Conservation (phyloP, 225 moss, liverwort and hornwort species). For the Pseudisothecium myosuroides region DNA sequence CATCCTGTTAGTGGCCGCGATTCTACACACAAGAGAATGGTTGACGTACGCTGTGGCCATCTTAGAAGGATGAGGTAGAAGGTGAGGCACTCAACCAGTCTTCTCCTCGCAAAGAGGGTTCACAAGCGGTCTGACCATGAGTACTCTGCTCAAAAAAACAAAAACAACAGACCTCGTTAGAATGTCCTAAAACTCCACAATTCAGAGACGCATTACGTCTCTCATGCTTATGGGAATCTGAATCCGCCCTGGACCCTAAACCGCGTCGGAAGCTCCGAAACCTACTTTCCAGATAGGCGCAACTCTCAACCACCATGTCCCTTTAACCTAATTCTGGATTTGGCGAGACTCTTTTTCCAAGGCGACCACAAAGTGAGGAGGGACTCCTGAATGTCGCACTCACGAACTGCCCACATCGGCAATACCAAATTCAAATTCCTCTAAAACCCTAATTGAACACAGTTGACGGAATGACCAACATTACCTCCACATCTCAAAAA, state of each 20-base stretch:
- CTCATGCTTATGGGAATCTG: not conserved
- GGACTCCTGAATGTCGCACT: not conserved
- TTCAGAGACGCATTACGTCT: not conserved
- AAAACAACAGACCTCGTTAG: not conserved
- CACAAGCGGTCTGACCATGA: not conserved
- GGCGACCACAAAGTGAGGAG: not conserved
- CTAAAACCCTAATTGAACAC: not conserved
- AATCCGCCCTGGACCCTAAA: not conserved
- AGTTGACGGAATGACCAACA: not conserved
- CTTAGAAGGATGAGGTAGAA: not conserved
- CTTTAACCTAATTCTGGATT: not conserved
- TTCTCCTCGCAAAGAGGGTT: conserved; percentile 4
- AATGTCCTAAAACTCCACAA: not conserved
- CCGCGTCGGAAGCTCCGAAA: not conserved
- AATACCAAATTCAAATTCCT: not conserved
- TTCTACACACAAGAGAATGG: not conserved
- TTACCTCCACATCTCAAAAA: not conserved
- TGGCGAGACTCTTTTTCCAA: not conserved
- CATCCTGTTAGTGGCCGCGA: not conserved
- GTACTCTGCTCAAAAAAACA: not conserved
- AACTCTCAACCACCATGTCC: not conserved
- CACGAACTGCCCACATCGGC: not conserved
- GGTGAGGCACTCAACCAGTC: not conserved
- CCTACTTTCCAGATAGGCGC: not conserved
- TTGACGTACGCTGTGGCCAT: conserved; percentile 5